Percentiles rank a stretch among this genome's conserved stretches.
Evolutionary conservation across 495 filamentous ascomycete genomes (phyloP).

Genomic region (Neurospora terricola): DNA sequence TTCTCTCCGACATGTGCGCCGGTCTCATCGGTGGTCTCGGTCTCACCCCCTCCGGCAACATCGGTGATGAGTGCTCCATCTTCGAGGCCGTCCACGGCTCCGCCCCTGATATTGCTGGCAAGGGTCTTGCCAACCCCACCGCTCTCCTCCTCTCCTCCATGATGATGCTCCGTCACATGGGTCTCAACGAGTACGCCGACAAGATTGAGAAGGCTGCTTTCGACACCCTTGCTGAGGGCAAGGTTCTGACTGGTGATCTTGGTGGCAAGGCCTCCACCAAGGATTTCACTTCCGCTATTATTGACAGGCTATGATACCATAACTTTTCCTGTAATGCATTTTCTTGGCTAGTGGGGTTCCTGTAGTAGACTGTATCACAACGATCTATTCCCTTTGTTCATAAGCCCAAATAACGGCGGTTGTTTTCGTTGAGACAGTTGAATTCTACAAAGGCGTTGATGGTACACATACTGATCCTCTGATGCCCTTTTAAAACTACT

Average conservation of each 20-base stretch:
- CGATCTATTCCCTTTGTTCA: constrained; percentile 3
- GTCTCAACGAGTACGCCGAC: constrained; percentile 69
- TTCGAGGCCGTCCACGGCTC: constrained; percentile 99
- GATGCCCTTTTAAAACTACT: neutral
- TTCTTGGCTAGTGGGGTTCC: constrained; percentile 1
- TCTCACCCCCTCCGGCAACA: constrained; percentile 94
- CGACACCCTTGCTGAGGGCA: constrained; percentile 87
- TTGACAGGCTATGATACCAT: constrained; percentile 56
- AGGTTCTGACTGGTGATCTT: constrained; percentile 88
- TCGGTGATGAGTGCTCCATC: constrained; percentile 97
- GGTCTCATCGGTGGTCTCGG: constrained; percentile 96
- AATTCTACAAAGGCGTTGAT: neutral
- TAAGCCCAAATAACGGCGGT: neutral
- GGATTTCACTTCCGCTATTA: constrained; percentile 88
- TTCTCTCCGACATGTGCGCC: constrained; percentile 98
- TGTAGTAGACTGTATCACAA: constrained; percentile 14
- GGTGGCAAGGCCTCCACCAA: constrained; percentile 88
- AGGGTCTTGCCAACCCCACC: constrained; percentile 90
- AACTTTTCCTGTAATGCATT: constrained; percentile 6
- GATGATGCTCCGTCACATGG: constrained; percentile 99
- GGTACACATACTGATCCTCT: neutral
- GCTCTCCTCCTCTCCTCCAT: constrained; percentile 82
- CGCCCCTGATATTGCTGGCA: constrained; percentile 94
- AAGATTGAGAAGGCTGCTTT: constrained; percentile 92
- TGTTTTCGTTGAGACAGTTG: neutral